Percentiles rank a stretch among this genome's conserved stretches.
Evolutionary conservation across 2,329 filamentous ascomycete species (phyloP).

Genomic region (Amauroascus niger): DNA sequence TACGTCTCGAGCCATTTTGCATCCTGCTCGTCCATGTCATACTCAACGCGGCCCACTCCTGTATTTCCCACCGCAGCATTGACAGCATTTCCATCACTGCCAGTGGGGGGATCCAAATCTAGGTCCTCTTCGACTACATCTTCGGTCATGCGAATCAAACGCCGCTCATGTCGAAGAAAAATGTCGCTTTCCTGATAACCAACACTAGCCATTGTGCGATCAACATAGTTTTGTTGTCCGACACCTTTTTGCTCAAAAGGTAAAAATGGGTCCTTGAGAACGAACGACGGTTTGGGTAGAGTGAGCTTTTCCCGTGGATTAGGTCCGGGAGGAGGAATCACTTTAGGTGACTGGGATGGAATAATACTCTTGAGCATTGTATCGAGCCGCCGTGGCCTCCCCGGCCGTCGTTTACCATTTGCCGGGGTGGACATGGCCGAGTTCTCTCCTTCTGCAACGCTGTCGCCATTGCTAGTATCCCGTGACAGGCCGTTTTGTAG

Average conservation of each 20-base stretch:
- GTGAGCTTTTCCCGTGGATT: conserved; percentile 43
- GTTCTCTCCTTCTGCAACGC: conserved; percentile 36
- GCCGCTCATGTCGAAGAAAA: conserved; percentile 66
- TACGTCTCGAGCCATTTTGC: conserved; percentile 87
- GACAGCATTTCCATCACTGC: conserved; percentile 50
- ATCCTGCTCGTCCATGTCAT: conserved; percentile 99
- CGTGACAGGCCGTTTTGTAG: conserved; percentile 32
- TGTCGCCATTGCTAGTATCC: conserved; percentile 17
- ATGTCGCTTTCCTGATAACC: conserved; percentile 93
- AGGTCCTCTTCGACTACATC: conserved; percentile 55
- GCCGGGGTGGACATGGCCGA: conserved; percentile 31
- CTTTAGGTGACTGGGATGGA: conserved; percentile 48
- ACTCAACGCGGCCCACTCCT: conserved; percentile 75
- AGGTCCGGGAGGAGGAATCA: conserved; percentile 40
- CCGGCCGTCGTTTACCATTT: conserved; percentile 50
- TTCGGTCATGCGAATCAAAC: conserved; percentile 55
- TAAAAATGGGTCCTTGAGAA: conserved; percentile 39
- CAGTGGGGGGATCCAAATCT: conserved; percentile 45
- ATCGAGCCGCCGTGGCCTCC: conserved; percentile 53
- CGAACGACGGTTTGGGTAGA: conserved; percentile 41
- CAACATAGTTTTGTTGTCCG: conserved; percentile 82
- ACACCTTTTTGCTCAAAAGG: conserved; percentile 67
- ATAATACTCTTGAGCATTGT: conserved; percentile 52
- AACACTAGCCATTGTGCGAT: conserved; percentile 90
- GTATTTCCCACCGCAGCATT: conserved; percentile 41